Conservation (phyloP, 306 rosid genomes). For the Trifolium dubium region DNA sequence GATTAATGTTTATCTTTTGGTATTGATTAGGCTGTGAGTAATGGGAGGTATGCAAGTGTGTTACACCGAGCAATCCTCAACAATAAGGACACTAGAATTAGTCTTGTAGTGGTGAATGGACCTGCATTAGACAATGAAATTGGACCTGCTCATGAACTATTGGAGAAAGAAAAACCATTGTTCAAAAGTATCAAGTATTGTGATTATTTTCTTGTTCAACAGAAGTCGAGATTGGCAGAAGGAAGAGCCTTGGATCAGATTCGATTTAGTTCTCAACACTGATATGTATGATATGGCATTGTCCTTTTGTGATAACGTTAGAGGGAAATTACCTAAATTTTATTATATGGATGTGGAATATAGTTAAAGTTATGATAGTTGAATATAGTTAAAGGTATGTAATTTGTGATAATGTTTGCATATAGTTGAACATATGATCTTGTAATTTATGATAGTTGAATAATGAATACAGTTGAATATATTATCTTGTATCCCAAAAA, state of each 20-base stretch:
- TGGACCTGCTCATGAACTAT: slow-evolving; percentile 40
- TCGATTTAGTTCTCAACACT: neutral
- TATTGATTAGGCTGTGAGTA: slow-evolving; percentile 47
- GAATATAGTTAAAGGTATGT: neutral
- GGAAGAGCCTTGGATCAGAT: slow-evolving; percentile 34
- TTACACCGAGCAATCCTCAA: slow-evolving; percentile 53
- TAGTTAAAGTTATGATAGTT: neutral
- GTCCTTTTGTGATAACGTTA: neutral
- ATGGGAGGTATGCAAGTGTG: slow-evolving; percentile 54
- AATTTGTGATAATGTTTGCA: neutral
- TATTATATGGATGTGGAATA: neutral
- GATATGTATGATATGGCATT: neutral
- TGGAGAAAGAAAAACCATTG: slow-evolving; percentile 45
- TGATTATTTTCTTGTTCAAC: slow-evolving; percentile 47
- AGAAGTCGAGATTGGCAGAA: slow-evolving; percentile 6
- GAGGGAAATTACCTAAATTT: neutral
- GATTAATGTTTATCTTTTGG: neutral
- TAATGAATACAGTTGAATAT: too few relatives aligned
- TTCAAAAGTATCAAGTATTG: slow-evolving; percentile 39
- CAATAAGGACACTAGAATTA: slow-evolving; percentile 49
- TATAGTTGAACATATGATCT: too few relatives aligned
- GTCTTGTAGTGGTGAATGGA: slow-evolving; percentile 49
- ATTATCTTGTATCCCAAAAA: too few relatives aligned
- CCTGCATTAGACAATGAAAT: slow-evolving; percentile 50
- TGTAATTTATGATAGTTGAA: too few relatives aligned